phyloP scores from a whole-genome alignment of 1,284 basidiomycete species.

The Cutaneotrichosporon mucoides region DNA sequence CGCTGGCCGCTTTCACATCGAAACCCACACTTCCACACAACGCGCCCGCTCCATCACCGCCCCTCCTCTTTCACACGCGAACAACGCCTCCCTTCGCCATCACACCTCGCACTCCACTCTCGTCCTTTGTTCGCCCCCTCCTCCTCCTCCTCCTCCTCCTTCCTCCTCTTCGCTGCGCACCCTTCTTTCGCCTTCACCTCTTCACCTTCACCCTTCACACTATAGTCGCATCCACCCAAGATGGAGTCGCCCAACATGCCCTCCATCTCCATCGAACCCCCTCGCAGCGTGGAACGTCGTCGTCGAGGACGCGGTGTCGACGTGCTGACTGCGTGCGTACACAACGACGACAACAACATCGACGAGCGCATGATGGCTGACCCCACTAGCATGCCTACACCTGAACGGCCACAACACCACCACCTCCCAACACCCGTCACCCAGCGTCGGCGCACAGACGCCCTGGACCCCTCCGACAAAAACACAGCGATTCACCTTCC shows the following conservation, averaged over 20 bases:
- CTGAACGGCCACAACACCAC: slow-evolving; percentile 15
- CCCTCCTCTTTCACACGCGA: neutral
- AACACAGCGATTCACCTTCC: slow-evolving; percentile 45
- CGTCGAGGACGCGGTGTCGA: slow-evolving; percentile 34
- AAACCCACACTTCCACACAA: neutral
- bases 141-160: neutral
- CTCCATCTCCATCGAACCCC: slow-evolving; percentile 18
- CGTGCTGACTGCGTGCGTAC: slow-evolving; percentile 24
- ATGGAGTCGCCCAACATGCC: slow-evolving; percentile 15
- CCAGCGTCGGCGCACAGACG: slow-evolving; percentile 22
- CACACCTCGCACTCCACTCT: neutral
- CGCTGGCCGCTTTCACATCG: neutral
- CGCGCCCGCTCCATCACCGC: no score
- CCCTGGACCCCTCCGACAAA: slow-evolving; percentile 3
- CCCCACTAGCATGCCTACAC: slow-evolving; percentile 10
- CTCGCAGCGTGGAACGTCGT: slow-evolving; percentile 30
- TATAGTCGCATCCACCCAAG: neutral
- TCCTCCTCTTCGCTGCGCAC: neutral
- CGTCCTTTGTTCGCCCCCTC: neutral
- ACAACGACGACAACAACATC: neutral
- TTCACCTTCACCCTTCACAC: neutral
- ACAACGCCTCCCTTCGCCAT: neutral
- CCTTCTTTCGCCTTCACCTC: neutral
- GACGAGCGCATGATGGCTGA: slow-evolving; percentile 1
- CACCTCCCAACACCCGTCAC: slow-evolving; percentile 43